Conservation (phyloP, 192 early-diverging fungal genomes). For the Blastocladiella britannica region DNA sequence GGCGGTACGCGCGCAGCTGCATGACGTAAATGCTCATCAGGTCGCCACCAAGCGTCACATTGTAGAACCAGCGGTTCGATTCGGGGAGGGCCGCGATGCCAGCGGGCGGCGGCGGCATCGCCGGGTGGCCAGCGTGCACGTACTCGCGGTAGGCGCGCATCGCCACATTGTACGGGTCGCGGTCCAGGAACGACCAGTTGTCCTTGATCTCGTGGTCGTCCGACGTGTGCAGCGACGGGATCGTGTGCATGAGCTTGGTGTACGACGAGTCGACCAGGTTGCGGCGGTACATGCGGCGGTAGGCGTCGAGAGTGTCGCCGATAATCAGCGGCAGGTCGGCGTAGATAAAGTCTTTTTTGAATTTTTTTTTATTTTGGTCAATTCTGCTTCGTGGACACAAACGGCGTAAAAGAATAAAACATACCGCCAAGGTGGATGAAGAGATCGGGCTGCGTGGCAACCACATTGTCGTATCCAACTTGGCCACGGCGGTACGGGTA, state of each 20-base stretch:
- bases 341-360: slow-evolving; percentile 33
- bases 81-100: no score
- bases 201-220: slow-evolving; percentile 32
- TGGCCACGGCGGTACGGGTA: background rate
- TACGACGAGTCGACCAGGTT: slow-evolving; percentile 17
- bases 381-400: no score
- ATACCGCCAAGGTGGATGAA: background rate
- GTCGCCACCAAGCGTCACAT: slow-evolving; percentile 18
- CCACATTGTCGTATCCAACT: background rate
- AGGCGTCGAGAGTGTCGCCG: slow-evolving; percentile 16
- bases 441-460: background rate
- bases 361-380: no score
- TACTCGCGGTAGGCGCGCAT: slow-evolving; percentile 21
- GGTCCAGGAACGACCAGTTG: slow-evolving; percentile 20
- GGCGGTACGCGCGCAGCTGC: background rate
- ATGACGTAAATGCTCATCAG: slow-evolving; percentile 6
- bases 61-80: slow-evolving; percentile 11
- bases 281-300: slow-evolving; percentile 22
- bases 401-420: no score
- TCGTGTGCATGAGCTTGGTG: slow-evolving; percentile 10
- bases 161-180: slow-evolving; percentile 17
- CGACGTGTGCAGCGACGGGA: slow-evolving; percentile 24
- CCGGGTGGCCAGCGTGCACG: slow-evolving; percentile 14
- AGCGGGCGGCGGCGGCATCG: background rate
- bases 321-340: slow-evolving; percentile 22